These are phyloP conservation scores for Cubamyces sp. DNA, from an alignment of 768 basidiomycete genomes.

Conservation along the genomic window DNA sequence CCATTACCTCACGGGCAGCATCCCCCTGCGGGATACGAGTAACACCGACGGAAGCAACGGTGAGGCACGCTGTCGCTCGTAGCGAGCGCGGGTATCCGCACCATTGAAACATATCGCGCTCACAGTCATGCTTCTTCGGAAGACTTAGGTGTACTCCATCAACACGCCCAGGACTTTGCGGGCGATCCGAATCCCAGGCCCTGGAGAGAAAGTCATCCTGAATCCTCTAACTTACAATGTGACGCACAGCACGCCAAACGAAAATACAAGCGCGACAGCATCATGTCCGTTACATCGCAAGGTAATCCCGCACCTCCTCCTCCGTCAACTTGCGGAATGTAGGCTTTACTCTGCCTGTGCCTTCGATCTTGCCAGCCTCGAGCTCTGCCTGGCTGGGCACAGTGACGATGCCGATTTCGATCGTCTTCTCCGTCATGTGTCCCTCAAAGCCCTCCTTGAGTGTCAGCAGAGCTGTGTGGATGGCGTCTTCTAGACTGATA, in stretches of 20 bases:
- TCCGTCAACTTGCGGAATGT: constrained; percentile 95
- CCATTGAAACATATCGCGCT: too few relatives aligned
- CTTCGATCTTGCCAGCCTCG: constrained; percentile 70
- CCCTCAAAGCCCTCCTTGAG: constrained; percentile 99
- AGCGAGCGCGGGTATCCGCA: background rate
- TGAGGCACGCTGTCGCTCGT: too few relatives aligned
- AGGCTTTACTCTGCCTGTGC: constrained; percentile 63
- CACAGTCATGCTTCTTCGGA: too few relatives aligned
- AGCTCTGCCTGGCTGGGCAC: constrained; percentile 75
- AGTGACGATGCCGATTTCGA: constrained; percentile 96
- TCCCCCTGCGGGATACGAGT: too few relatives aligned
- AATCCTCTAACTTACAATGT: constrained; percentile 21
- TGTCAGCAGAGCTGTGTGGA: constrained; percentile 96
- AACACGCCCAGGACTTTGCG: background rate
- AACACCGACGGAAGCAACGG: too few relatives aligned
- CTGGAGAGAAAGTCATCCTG: constrained; percentile 17
- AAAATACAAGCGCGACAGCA: constrained; percentile 20
- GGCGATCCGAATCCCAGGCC: background rate
- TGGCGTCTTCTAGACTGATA: constrained; percentile 97
- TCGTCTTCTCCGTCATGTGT: constrained; percentile 99
- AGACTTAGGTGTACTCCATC: too few relatives aligned
- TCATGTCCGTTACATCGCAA: constrained; percentile 63
- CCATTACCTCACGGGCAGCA: too few relatives aligned
- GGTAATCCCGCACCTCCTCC: constrained; percentile 96
- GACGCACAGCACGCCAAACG: constrained; percentile 14